phyloP scores from a whole-genome alignment of 306 rosid species.

The Casuarina cunninghamiana region DNA sequence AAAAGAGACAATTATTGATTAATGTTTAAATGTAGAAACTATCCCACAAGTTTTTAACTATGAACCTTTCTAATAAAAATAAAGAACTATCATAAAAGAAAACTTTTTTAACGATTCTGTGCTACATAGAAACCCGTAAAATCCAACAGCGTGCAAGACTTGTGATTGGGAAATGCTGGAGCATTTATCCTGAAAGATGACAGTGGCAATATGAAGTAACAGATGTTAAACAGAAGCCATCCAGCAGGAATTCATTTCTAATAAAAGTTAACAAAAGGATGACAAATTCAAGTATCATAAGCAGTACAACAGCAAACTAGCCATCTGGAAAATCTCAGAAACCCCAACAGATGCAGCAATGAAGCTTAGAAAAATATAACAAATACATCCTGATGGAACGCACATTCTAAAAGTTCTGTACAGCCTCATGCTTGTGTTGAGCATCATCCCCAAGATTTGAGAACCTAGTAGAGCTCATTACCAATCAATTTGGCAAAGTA shows the following conservation, averaged over 20 bases:
- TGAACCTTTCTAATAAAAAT: too few relatives aligned
- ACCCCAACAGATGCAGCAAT: slow-evolving; percentile 29
- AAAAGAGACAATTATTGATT: too few relatives aligned
- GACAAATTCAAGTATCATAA: slow-evolving; percentile 26
- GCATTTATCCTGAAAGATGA: neutral
- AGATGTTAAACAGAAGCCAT: slow-evolving; percentile 22
- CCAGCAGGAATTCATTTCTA: slow-evolving; percentile 14
- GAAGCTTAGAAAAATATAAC: slow-evolving; percentile 13
- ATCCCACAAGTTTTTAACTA: too few relatives aligned
- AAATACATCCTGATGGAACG: slow-evolving; percentile 21
- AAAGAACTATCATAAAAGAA: too few relatives aligned
- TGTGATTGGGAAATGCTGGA: neutral
- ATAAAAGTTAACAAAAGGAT: slow-evolving; percentile 6
- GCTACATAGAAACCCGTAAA: too few relatives aligned
- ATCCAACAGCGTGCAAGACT: too few relatives aligned
- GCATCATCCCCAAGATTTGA: slow-evolving; percentile 32
- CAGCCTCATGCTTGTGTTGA: slow-evolving; percentile 33
- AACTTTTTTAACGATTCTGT: too few relatives aligned
- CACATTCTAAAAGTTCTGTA: slow-evolving; percentile 41
- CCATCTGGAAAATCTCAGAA: slow-evolving; percentile 25
- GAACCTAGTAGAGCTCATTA: slow-evolving; percentile 24
- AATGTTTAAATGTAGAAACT: too few relatives aligned
- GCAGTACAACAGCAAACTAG: slow-evolving; percentile 29
- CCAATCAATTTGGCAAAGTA: slow-evolving; percentile 33
- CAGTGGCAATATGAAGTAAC: neutral